Evolutionary conservation across 768 basidiomycete species (phyloP).

Genomic region (Suillus decipiens): DNA sequence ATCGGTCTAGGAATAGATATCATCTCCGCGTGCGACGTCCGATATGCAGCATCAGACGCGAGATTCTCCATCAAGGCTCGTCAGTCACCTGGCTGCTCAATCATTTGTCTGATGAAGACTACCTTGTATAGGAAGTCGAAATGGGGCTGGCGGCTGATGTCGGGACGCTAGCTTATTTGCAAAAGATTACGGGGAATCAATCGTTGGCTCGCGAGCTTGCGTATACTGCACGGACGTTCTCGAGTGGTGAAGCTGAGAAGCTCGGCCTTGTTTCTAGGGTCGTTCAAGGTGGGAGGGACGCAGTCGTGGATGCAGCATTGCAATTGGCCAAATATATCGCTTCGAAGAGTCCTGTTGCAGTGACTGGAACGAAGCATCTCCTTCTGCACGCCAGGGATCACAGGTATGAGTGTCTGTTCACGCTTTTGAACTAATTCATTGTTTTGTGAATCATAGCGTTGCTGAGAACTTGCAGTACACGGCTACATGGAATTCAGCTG

Average conservation of each 20-base stretch:
- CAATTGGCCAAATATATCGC: slow-evolving; percentile 67
- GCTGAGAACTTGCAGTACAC: slow-evolving; percentile 58
- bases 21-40: slow-evolving; percentile 68
- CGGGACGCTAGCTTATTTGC: slow-evolving; percentile 81
- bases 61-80: slow-evolving; percentile 74
- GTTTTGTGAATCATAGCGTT: slow-evolving; percentile 22
- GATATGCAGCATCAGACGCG: slow-evolving; percentile 64
- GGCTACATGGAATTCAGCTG: slow-evolving; percentile 54
- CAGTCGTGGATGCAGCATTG: slow-evolving; percentile 69
- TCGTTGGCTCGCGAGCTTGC: slow-evolving; percentile 75
- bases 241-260: slow-evolving; percentile 60
- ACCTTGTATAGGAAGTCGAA: slow-evolving; percentile 70
- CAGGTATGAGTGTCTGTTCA: slow-evolving; percentile 44
- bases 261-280: slow-evolving; percentile 77
- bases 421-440: not conserved
- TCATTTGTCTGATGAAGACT: slow-evolving; percentile 7
- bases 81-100: not conserved
- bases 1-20: slow-evolving; percentile 83
- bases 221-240: slow-evolving; percentile 73
- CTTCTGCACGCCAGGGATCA: slow-evolving; percentile 81
- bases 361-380: slow-evolving; percentile 74
- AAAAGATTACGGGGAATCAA: slow-evolving; percentile 74
- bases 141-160: slow-evolving; percentile 87
- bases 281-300: slow-evolving; percentile 62
- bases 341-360: slow-evolving; percentile 77